A percentile compares a stretch with the other conserved stretches of the same genome.
These are phyloP conservation scores for Colletotrichum acutatum DNA, from an alignment of 2,329 filamentous ascomycete genomes.

Conservation along the genomic window DNA sequence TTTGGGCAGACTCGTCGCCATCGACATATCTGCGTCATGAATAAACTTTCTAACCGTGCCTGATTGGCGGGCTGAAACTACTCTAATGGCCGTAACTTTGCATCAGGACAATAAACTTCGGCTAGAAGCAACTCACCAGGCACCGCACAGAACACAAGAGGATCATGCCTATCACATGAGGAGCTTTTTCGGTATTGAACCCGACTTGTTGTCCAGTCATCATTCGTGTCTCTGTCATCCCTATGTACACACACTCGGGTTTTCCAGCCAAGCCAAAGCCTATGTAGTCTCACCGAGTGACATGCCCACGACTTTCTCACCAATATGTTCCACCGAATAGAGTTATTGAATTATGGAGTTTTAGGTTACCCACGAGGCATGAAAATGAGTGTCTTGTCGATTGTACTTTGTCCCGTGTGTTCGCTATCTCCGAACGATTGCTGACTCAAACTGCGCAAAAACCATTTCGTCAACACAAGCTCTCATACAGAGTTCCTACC, in stretches of 20 bases:
- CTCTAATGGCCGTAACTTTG: not conserved
- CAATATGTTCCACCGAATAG: not conserved
- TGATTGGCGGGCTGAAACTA: not conserved
- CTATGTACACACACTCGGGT: constrained; percentile 8
- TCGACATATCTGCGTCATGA: not conserved
- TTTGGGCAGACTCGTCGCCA: not conserved
- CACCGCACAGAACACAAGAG: not conserved
- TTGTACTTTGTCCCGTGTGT: not conserved
- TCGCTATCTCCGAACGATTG: not conserved
- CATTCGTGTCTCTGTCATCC: not conserved
- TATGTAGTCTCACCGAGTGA: not conserved
- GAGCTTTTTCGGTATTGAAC: not conserved
- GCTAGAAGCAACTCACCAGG: not conserved
- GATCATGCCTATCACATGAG: not conserved
- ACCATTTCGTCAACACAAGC: constrained; percentile 25
- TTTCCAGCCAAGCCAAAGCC: constrained; percentile 2
- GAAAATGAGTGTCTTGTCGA: not conserved
- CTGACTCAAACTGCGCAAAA: constrained; percentile 19
- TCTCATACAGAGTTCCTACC: constrained; percentile 9
- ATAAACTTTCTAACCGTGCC: not conserved
- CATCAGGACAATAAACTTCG: not conserved
- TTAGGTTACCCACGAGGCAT: not conserved
- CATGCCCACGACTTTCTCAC: not conserved
- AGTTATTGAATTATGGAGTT: constrained; percentile 8
- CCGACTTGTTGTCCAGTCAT: not conserved